A percentile compares a stretch with the other conserved stretches of the same genome.
These are phyloP conservation scores for Chytriomyces hyalinus DNA, from an alignment of 192 early-diverging fungal genomes.

Conservation along the genomic window DNA sequence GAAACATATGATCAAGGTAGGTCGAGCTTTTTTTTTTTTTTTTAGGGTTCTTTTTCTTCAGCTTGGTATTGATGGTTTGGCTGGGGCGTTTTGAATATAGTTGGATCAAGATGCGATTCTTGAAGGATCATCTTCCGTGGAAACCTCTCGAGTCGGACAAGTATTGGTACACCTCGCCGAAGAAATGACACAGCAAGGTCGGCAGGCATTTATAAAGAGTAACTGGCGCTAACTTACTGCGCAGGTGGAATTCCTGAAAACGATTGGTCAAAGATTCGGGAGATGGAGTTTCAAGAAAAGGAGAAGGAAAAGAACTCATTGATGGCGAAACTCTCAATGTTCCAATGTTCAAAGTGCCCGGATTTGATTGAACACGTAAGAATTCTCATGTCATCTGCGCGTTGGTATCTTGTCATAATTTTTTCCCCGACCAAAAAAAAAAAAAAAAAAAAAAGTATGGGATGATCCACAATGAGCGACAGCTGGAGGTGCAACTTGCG, in stretches of 20 bases:
- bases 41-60: neutral
- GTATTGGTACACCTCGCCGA: conserved; percentile 25
- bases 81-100: neutral
- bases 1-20: conserved; percentile 58
- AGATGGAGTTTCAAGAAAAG: conserved; percentile 85
- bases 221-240: neutral
- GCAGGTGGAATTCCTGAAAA: conserved; percentile 64
- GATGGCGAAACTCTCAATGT: conserved; percentile 54
- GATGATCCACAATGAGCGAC: conserved; percentile 60
- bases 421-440: neutral
- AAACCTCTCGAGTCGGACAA: conserved; percentile 16
- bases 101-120: conserved; percentile 27
- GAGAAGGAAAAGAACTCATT: conserved; percentile 64
- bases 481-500: conserved; percentile 72
- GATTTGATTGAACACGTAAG: conserved; percentile 79
- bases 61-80: neutral
- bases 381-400: neutral
- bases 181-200: conserved; percentile 37
- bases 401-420: neutral
- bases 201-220: neutral
- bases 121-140: neutral
- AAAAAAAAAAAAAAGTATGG: conserved; percentile 47
- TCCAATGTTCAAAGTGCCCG: conserved; percentile 77
- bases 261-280: conserved; percentile 84
- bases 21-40: conserved; percentile 12